These are phyloP conservation scores for Sporisorium exsertum DNA, from an alignment of 1,284 basidiomycete genomes.

Conservation along the genomic window DNA sequence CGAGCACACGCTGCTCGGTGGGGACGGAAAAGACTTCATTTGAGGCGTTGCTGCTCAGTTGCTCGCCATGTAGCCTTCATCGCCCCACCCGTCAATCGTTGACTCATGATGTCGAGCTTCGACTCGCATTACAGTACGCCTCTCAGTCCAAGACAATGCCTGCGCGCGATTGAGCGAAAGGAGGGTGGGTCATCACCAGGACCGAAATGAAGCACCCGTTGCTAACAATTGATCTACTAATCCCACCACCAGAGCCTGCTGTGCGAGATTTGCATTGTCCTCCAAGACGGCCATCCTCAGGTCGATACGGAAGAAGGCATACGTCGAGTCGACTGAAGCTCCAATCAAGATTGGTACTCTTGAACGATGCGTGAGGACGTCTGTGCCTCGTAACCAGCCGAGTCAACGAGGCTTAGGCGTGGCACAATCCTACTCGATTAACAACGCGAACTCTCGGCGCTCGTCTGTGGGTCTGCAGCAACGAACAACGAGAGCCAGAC, in stretches of 20 bases:
- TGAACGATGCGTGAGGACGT: constrained; percentile 6
- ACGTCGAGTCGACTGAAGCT: too few species aligned
- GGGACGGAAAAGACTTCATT: background rate
- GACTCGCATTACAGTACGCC: background rate
- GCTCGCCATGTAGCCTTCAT: background rate
- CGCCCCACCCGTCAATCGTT: background rate
- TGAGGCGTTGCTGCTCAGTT: background rate
- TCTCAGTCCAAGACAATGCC: background rate
- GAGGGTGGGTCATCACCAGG: background rate
- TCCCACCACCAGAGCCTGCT: background rate
- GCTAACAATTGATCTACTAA: background rate
- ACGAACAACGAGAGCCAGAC: background rate
- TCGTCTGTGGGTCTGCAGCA: background rate
- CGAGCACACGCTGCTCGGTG: background rate
- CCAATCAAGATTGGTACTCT: background rate
- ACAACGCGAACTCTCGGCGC: background rate
- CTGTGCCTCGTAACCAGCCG: background rate
- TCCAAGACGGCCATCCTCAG: too few species aligned
- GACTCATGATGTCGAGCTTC: background rate
- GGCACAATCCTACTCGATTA: background rate
- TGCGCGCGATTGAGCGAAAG: background rate
- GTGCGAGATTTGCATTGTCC: background rate
- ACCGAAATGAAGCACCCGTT: constrained; percentile 1
- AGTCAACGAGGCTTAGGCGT: background rate
- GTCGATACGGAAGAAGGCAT: too few species aligned